phyloP scores from a whole-genome alignment of 805 yeast species.

The Teunomyces barrocoloradensis region DNA sequence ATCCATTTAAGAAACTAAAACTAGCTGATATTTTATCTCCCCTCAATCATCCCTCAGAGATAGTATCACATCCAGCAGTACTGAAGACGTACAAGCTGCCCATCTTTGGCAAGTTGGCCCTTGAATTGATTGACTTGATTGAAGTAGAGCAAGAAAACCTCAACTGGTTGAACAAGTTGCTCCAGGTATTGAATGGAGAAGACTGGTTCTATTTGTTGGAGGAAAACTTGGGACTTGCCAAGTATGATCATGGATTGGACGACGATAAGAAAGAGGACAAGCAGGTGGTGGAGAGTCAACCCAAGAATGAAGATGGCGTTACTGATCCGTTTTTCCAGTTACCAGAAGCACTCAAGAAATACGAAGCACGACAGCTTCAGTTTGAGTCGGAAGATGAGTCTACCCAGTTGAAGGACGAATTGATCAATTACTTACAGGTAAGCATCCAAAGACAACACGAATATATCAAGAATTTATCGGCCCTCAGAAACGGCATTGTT shows the following conservation, averaged over 20 bases:
- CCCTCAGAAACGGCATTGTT: constrained; percentile 69
- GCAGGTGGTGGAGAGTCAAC: constrained; percentile 20
- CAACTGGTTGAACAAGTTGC: constrained; percentile 64
- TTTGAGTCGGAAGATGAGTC: constrained; percentile 23
- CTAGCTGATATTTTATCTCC: constrained; percentile 64
- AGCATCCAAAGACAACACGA: constrained; percentile 63
- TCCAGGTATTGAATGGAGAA: constrained; percentile 84
- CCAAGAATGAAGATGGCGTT: constrained; percentile 53
- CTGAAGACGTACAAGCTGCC: constrained; percentile 59
- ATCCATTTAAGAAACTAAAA: constrained; percentile 29
- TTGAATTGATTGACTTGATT: constrained; percentile 71
- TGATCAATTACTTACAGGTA: constrained; percentile 42
- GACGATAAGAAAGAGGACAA: constrained; percentile 12
- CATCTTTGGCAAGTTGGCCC: constrained; percentile 55
- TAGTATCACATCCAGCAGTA: constrained; percentile 67
- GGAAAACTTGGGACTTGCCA: constrained; percentile 61
- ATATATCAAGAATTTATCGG: constrained; percentile 74
- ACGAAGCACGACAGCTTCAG: constrained; percentile 27
- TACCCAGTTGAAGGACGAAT: constrained; percentile 60
- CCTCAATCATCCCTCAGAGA: constrained; percentile 74
- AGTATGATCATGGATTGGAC: constrained; percentile 62
- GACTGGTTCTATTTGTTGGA: constrained; percentile 69
- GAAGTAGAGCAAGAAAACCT: constrained; percentile 79
- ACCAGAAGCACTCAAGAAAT: constrained; percentile 41
- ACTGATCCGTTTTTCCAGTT: constrained; percentile 54